These are phyloP conservation scores for Catharanthus roseus DNA, from an alignment of 257 asterid species.

Conservation along the genomic window DNA sequence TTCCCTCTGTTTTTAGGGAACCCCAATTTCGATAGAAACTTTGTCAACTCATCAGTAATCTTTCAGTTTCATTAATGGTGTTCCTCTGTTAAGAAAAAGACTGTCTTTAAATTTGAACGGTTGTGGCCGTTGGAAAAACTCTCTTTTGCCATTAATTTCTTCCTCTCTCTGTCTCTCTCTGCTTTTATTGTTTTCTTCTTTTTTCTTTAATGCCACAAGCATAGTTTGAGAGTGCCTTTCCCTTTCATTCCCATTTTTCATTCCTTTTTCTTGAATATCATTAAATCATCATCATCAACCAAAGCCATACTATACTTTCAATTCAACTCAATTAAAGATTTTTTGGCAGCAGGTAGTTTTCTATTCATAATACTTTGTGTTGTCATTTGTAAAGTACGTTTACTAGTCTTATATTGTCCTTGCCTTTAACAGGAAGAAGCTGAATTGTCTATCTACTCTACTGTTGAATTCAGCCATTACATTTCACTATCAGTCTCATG, in stretches of 20 bases:
- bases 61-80: conserved; percentile 14
- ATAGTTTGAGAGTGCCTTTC: not conserved
- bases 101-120: conserved; percentile 14
- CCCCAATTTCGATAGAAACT: not conserved
- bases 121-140: conserved; percentile 18
- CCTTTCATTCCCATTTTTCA: not conserved
- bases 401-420: not conserved
- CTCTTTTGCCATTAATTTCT: conserved; percentile 17
- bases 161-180: conserved; percentile 1
- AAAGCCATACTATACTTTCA: not conserved
- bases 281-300: conserved; percentile 2
- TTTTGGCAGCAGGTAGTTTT: not conserved
- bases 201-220: not conserved
- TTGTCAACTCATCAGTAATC: not conserved
- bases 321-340: not conserved
- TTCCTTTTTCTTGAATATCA: conserved; percentile 1
- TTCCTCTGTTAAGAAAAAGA: not conserved
- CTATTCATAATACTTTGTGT: not conserved
- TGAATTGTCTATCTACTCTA: not conserved
- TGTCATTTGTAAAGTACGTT: not conserved
- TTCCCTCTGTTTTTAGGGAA: not conserved
- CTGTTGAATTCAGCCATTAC: not conserved
- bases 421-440: not conserved
- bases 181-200: not conserved
- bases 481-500: not conserved